Evolutionary conservation across 129 eudicot species (phyloP), one percentile per base, ranked within the genome.

Genomic region (Smallanthus sonchifolius): DNA sequence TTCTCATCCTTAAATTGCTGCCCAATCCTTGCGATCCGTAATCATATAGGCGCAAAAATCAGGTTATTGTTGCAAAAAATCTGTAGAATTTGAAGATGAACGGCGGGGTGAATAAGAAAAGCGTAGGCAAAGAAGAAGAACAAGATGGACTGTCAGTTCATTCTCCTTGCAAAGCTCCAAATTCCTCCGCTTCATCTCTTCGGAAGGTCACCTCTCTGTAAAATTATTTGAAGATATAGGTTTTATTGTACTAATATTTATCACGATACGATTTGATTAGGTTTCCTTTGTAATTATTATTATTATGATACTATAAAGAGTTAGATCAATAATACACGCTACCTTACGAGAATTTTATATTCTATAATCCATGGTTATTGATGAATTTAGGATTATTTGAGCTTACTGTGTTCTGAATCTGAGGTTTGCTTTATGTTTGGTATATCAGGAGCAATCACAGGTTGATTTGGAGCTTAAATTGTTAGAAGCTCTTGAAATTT

Each of bases 131-230:
- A 67, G 88, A 86, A 24, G 87, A 91, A 76, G 93, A 93, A 78
- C 92, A 87, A 59, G 97, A 95, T 47, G 96, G 91, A 9, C 69
- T 95, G 64, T 95, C 99, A 2, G 99, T 91, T 24, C 97, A 91
- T 81, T 95, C 97, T 36, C 99, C 97, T 72, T 91, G 97, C 87
- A 91, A 91, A 75, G 82, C 88, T 67, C 84, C 84, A 19, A 84
- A 81, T 75, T 86, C 98, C 0, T 88, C 94, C 34, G 84, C 90
- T 44, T 88, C 94, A 16, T 86, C 98, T 66, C 97, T 86, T 30
- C 87, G 85, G 60, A 91, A 91, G 93, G 99, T 90, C 61, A 55
- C 14, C 15, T 56, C 55, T 69, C 70, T 42, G n/a, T 45, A 11
- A 45, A 45, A 3, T 45, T 13, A 15, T 45, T 8, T 1, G 16